A percentile compares a stretch with the other conserved stretches of the same genome.
These are phyloP conservation scores for Talaromyces islandicus DNA, from an alignment of 2,329 filamentous ascomycete species.

Conservation along the genomic window DNA sequence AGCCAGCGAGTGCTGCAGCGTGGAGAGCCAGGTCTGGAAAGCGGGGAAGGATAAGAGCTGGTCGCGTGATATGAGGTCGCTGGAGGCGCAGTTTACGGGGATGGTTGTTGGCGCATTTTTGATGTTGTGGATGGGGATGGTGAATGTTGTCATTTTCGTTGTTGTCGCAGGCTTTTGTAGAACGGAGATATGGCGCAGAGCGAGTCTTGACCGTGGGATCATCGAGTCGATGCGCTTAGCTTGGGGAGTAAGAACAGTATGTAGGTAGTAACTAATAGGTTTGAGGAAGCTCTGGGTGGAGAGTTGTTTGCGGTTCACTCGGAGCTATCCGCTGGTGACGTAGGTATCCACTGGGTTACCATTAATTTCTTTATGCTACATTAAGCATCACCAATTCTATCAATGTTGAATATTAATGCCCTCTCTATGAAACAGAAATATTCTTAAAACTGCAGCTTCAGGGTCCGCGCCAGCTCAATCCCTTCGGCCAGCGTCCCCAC, in stretches of 20 bases:
- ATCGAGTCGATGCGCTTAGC: not conserved
- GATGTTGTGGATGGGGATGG: constrained; percentile 1
- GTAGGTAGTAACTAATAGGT: not conserved
- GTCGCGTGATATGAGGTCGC: constrained; percentile 36
- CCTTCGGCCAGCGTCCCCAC: constrained; percentile 74
- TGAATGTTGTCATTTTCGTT: constrained; percentile 5
- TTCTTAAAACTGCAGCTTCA: not conserved
- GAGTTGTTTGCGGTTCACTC: not conserved
- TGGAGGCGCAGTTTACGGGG: not conserved
- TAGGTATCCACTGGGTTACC: not conserved
- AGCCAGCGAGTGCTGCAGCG: constrained; percentile 43
- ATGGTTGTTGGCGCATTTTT: not conserved
- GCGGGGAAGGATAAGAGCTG: constrained; percentile 47
- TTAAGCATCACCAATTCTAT: not conserved
- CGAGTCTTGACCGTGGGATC: not conserved
- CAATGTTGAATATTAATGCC: not conserved
- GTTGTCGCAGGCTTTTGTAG: not conserved
- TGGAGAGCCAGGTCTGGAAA: constrained; percentile 50
- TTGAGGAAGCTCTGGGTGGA: not conserved
- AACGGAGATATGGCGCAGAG: not conserved
- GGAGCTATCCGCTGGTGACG: not conserved
- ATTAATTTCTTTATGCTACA: not conserved
- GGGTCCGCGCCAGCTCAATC: constrained; percentile 61
- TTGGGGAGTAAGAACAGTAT: too few relatives aligned
- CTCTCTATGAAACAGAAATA: too few relatives aligned